phyloP scores from a whole-genome alignment of 768 basidiomycete genomes.

The Termitomyces sp. region DNA sequence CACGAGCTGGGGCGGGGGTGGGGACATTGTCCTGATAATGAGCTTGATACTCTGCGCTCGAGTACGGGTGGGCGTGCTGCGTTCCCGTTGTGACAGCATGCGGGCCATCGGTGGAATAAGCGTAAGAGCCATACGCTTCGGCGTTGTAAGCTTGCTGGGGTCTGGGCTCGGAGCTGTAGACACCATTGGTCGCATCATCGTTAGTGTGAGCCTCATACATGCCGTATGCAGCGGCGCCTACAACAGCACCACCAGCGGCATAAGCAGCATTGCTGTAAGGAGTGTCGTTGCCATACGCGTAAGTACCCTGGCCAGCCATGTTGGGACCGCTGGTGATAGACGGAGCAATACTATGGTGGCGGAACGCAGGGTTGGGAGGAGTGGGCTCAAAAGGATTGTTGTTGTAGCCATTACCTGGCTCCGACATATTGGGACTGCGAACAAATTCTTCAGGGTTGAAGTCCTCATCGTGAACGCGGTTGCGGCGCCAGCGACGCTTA shows the following conservation, averaged over 20 bases:
- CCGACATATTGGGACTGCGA: constrained; percentile 21
- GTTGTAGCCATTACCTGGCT: constrained; percentile 17
- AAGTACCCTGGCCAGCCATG: constrained; percentile 40
- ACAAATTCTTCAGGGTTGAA: constrained; percentile 31
- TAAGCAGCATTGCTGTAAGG: background rate
- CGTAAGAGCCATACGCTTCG: constrained; percentile 43
- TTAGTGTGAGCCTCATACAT: constrained; percentile 26
- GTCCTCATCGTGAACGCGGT: constrained; percentile 28
- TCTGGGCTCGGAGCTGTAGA: constrained; percentile 41
- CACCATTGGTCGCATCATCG: constrained; percentile 31
- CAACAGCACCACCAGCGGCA: background rate
- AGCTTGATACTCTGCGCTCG: constrained; percentile 20
- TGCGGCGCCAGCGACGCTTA: constrained; percentile 36
- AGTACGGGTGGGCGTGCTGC: constrained; percentile 23
- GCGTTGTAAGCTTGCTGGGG: constrained; percentile 35
- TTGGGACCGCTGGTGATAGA: constrained; percentile 29
- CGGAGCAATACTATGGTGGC: constrained; percentile 23
- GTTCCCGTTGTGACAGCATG: constrained; percentile 27
- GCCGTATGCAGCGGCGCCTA: constrained; percentile 1
- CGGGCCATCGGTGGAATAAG: constrained; percentile 31
- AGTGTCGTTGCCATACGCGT: constrained; percentile 19
- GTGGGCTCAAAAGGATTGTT: constrained; percentile 23
- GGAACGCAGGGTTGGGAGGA: constrained; percentile 27
- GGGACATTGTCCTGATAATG: constrained; percentile 19
- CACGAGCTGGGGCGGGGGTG: background rate